Evolutionary conservation across 305 asterid genomes (phyloP).

Genomic region (Fraxinus sp.): DNA sequence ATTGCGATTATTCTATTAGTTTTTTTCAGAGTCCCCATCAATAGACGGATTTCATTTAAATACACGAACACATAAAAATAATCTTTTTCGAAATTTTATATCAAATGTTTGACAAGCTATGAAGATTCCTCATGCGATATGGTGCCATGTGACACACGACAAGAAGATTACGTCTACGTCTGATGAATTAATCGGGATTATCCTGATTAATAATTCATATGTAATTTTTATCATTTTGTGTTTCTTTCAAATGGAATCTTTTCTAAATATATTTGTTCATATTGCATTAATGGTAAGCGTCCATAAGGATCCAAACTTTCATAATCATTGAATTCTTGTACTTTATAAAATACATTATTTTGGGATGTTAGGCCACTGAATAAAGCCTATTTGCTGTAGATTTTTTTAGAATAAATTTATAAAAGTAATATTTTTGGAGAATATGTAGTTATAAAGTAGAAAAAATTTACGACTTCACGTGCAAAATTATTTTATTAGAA

Average conservation of each 20-base stretch:
- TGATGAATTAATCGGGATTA: not conserved
- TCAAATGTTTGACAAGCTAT: not conserved
- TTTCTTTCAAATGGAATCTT: slow-evolving; percentile 24
- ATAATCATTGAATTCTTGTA: slow-evolving; percentile 20
- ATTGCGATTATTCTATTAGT: too few species aligned
- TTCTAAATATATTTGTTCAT: slow-evolving; percentile 11
- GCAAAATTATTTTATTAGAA: too few species aligned
- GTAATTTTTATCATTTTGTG: not conserved
- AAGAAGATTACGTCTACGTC: slow-evolving; percentile 17
- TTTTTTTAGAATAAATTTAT: too few species aligned
- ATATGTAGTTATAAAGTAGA: too few species aligned
- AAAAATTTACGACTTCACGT: too few species aligned
- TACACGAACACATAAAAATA: not conserved
- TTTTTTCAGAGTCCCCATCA: too few species aligned
- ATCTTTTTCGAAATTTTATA: not conserved
- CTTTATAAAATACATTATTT: not conserved
- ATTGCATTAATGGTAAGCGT: not conserved
- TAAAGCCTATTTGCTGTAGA: too few species aligned
- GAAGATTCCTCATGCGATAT: not conserved
- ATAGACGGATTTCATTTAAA: not conserved
- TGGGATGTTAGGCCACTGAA: slow-evolving; percentile 4
- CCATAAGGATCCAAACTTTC: slow-evolving; percentile 6
- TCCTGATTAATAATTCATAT: not conserved
- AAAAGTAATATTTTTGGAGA: too few species aligned
- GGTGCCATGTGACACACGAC: not conserved